Base-by-base conservation (phyloP, 2,329 filamentous ascomycete genomes). In the Talaromyces sp. region DNA sequence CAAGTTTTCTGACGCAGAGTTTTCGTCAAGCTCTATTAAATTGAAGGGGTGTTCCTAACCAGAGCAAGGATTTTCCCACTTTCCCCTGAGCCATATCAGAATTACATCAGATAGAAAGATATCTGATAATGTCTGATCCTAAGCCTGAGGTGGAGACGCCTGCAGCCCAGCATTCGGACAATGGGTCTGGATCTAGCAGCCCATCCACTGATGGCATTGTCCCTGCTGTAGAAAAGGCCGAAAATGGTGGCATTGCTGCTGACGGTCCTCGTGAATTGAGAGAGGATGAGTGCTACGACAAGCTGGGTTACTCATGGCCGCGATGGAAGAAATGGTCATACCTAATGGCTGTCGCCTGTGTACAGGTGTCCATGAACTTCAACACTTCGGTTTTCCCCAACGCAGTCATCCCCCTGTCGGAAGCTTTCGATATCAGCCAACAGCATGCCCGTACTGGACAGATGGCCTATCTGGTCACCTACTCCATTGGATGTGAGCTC, bases 401-500 rank as follows among this genome's bases (percentile, higher is more conserved):
- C 61, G 86, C 82, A 27, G 76, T 88, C 24, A 70, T 73, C 1
- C 84, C 83, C n/a, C 85, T 90, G 39, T 72, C 81, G 0, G 72
- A 84, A 19, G 79, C 89, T 50, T 92, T 89, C 59, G 58, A 74
- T 33, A 85, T 92, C 52, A 85, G 83, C 55, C 75, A 76, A 9
- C 86, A 89, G 66, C 82, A 82, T 7, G 88, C 86, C 1, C 82
- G 88, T 45, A 80, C 83, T 33, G 89, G 88, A 57, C 87, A 88
- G 56, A 85, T 88, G 72, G 82, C 89, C 59, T 93, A 91, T 72
- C 74, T 92, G 19, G 80, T 92, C 47, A 74, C 84, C 2, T 92
- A 93, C 67, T 88, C 88, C 29, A 90, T 93, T 66, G 89, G 89
- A 10, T 92, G 89, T 66, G 89, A 92, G 70, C 79, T 91, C 0